Conservation (phyloP, 2,329 filamentous ascomycete species). For the Verticillium nonalfalfae region DNA sequence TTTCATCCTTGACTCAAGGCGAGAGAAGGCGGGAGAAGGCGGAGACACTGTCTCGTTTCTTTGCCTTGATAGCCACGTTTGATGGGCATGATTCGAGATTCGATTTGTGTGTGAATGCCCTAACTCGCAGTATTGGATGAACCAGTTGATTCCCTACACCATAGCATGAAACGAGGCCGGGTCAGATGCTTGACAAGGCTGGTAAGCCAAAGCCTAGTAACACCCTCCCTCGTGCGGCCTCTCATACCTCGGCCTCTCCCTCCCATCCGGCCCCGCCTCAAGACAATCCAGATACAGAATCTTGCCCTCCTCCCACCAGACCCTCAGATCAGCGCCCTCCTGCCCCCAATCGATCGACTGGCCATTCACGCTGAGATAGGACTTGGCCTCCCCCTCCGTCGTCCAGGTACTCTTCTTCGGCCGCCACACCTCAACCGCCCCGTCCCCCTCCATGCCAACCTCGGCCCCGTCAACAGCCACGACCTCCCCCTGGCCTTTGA, state of each 20-base stretch:
- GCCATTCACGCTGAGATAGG: conserved; percentile 31
- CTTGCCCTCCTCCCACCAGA: conserved; percentile 26
- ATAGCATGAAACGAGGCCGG: too few species aligned
- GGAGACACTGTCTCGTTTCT: too few species aligned
- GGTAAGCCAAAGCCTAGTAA: background rate
- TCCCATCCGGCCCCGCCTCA: background rate
- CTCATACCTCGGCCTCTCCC: conserved; percentile 6
- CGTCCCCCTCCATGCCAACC: background rate
- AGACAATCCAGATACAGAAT: conserved; percentile 18
- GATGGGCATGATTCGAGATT: too few species aligned
- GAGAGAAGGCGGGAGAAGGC: too few species aligned
- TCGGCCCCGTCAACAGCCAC: conserved; percentile 11
- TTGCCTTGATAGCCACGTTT: too few species aligned
- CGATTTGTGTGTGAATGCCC: too few species aligned
- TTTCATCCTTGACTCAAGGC: too few species aligned
- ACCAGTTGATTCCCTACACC: too few species aligned
- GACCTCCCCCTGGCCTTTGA: conserved; percentile 25
- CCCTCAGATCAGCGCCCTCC: conserved; percentile 27
- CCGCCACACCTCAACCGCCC: conserved; percentile 15
- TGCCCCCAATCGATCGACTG: conserved; percentile 27
- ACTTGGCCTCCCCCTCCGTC: background rate
- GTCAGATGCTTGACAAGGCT: too few species aligned
- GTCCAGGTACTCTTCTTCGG: conserved; percentile 19
- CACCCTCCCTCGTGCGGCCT: conserved; percentile 6
- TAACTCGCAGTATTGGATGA: too few species aligned